Evolutionary conservation across 2,329 filamentous ascomycete species (phyloP).

Genomic region (Alternaria sp.): DNA sequence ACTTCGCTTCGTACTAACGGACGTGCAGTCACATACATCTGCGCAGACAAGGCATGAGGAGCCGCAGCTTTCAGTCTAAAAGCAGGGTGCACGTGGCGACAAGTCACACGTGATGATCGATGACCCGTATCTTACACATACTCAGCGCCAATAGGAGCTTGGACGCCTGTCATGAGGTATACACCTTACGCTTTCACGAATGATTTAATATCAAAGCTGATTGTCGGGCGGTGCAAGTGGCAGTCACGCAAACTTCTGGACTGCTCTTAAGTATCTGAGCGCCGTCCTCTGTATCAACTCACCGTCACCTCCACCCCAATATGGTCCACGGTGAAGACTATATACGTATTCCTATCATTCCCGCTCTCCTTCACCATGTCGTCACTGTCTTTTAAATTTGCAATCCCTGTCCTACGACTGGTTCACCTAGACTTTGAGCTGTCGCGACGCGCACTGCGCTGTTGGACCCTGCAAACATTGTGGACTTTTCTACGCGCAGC

Average conservation of each 20-base stretch:
- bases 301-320: neutral
- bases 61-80: neutral
- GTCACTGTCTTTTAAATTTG: neutral
- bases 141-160: neutral
- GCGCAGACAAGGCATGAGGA: slow-evolving; percentile 36
- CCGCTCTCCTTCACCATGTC: neutral
- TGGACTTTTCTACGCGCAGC: neutral
- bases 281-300: neutral
- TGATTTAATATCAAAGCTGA: neutral
- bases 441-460: neutral
- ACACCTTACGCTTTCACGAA: neutral
- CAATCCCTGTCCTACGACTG: neutral
- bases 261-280: neutral
- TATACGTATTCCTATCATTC: neutral
- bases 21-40: slow-evolving; percentile 38
- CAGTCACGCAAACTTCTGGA: neutral
- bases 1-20: slow-evolving; percentile 12
- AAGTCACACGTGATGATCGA: neutral
- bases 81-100: neutral
- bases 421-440: neutral
- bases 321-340: neutral
- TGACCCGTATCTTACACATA: neutral
- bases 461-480: neutral
- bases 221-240: neutral
- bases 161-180: neutral